phyloP scores from a whole-genome alignment of 495 filamentous ascomycete genomes.

The Hypoxylon perforatum region DNA sequence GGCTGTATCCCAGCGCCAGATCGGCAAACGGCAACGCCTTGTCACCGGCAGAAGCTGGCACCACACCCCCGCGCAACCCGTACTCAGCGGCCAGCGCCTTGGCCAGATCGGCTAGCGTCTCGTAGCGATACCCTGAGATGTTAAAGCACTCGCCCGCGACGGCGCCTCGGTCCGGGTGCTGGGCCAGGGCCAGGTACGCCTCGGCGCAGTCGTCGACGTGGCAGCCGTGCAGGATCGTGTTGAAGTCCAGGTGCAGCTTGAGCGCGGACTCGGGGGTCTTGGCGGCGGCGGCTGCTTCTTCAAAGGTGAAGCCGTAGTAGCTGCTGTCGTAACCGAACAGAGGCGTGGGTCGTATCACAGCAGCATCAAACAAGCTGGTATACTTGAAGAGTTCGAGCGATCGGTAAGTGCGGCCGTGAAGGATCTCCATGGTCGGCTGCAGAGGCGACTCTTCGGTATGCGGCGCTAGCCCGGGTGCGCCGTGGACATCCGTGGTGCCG shows the following conservation, averaged over 20 bases:
- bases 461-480: conserved; percentile 41
- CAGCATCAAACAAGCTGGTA: conserved; percentile 50
- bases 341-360: conserved; percentile 52
- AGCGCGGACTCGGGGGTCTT: conserved; percentile 28
- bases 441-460: conserved; percentile 53
- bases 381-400: conserved; percentile 45
- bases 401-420: conserved; percentile 22
- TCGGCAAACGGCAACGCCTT: conserved; percentile 14
- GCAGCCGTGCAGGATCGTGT: conserved; percentile 52
- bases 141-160: conserved; percentile 54
- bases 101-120: conserved; percentile 50
- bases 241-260: conserved; percentile 42
- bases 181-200: conserved; percentile 54
- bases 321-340: conserved; percentile 52
- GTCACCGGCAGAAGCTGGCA: conserved; percentile 4
- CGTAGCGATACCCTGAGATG: conserved; percentile 51
- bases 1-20: conserved; percentile 47
- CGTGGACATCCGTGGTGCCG: conserved; percentile 48
- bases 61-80: conserved; percentile 40
- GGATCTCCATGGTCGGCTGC: conserved; percentile 24
- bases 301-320: conserved; percentile 52
- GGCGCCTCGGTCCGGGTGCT: conserved; percentile 30
- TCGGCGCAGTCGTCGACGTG: conserved; percentile 60
- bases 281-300: conserved; percentile 32
- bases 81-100: conserved; percentile 51